These are phyloP conservation scores for Acarospora socialis DNA, from an alignment of 2,329 filamentous ascomycete species.

Conservation along the genomic window DNA sequence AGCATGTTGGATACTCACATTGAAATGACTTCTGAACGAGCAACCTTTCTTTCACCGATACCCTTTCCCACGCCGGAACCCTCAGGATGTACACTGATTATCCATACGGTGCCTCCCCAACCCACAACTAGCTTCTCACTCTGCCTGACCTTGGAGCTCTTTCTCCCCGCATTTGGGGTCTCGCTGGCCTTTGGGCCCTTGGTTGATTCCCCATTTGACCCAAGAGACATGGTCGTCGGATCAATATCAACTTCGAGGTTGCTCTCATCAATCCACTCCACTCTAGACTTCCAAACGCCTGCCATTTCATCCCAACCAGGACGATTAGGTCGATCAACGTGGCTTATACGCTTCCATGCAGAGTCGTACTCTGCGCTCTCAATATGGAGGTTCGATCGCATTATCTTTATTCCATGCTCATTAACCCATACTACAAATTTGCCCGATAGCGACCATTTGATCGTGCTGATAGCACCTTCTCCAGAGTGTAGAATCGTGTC, in stretches of 20 bases:
- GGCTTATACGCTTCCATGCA: slow-evolving; percentile 88
- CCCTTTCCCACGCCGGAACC: slow-evolving; percentile 52
- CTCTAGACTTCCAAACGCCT: slow-evolving; percentile 79
- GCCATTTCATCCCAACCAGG: slow-evolving; percentile 94
- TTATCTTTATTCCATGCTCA: slow-evolving; percentile 94
- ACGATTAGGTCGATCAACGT: slow-evolving; percentile 76
- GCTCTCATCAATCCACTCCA: slow-evolving; percentile 84
- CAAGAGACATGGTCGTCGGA: slow-evolving; percentile 15
- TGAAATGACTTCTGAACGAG: slow-evolving; percentile 78
- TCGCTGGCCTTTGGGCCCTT: slow-evolving; percentile 17
- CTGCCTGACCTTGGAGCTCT: slow-evolving; percentile 28
- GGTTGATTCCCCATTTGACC: slow-evolving; percentile 10
- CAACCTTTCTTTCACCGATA: slow-evolving; percentile 55
- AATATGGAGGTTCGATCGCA: slow-evolving; percentile 75
- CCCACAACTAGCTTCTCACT: slow-evolving; percentile 78
- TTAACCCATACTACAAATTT: slow-evolving; percentile 93
- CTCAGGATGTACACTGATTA: slow-evolving; percentile 76
- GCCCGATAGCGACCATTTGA: slow-evolving; percentile 88
- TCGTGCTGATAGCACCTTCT: slow-evolving; percentile 77
- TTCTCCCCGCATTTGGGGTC: slow-evolving; percentile 29
- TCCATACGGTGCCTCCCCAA: slow-evolving; percentile 94
- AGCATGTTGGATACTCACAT: slow-evolving; percentile 47
- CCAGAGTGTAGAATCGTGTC: slow-evolving; percentile 82
- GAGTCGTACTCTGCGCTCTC: slow-evolving; percentile 63
- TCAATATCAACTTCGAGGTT: slow-evolving; percentile 53